These are phyloP conservation scores for Pelargonium cotyledonis DNA, from an alignment of 441 rosid genomes.

Conservation along the genomic window DNA sequence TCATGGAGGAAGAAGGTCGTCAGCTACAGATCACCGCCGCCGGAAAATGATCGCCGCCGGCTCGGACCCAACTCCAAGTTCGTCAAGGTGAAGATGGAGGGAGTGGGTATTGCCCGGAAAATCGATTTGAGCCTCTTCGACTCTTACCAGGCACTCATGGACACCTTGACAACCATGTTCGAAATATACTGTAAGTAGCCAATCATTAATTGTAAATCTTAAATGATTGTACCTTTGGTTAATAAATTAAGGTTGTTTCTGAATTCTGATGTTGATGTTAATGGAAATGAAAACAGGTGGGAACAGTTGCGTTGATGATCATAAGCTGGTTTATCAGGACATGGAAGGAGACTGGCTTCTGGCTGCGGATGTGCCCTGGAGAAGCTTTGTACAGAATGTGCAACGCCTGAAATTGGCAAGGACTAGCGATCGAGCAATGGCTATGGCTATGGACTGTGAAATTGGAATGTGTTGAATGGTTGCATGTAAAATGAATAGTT, in stretches of 20 bases:
- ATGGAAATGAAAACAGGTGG: neutral
- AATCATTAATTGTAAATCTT: no score
- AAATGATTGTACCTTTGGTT: no score
- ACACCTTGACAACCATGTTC: constrained; percentile 38
- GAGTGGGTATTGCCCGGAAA: constrained; percentile 41
- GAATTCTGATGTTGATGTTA: neutral
- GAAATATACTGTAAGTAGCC: constrained; percentile 19
- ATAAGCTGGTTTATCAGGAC: constrained; percentile 36
- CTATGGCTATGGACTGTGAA: neutral
- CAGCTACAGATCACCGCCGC: no score
- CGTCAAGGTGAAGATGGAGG: constrained; percentile 59
- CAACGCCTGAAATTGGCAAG: constrained; percentile 32
- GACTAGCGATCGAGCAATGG: constrained; percentile 1
- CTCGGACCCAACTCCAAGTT: constrained; percentile 18
- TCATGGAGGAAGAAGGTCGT: constrained; percentile 44
- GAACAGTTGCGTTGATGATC: neutral
- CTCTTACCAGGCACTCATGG: constrained; percentile 30
- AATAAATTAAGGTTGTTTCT: neutral
- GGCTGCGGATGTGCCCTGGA: constrained; percentile 54
- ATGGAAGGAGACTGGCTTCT: constrained; percentile 47
- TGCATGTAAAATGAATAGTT: no score
- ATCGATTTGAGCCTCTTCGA: constrained; percentile 29
- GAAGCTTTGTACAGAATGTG: constrained; percentile 26
- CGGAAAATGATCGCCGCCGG: constrained; percentile 3
- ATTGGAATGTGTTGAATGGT: no score